Percentiles rank a stretch among this genome's conserved stretches.
Evolutionary conservation across 352 stramenopile genomes (phyloP).

Genomic region (Vaucheria bursata): DNA sequence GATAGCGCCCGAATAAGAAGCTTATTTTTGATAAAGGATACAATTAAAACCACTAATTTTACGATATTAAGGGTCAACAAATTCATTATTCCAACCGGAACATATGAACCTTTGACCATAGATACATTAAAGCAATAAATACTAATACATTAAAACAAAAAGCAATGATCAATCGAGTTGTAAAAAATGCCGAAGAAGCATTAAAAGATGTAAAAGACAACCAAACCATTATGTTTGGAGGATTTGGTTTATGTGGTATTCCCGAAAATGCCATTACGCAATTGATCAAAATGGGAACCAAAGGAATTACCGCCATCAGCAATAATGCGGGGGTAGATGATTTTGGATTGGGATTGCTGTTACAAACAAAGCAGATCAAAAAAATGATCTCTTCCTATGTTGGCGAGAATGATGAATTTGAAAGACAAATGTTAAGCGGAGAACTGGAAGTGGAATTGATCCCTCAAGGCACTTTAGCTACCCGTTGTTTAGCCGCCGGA

Average conservation of each 20-base stretch:
- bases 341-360: conserved; percentile 79
- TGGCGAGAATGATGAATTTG: conserved; percentile 88
- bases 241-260: conserved; percentile 80
- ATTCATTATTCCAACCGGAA: no score
- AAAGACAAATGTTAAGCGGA: conserved; percentile 60
- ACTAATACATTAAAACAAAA: no score
- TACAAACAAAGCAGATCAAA: conserved; percentile 87
- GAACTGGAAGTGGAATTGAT: conserved; percentile 77
- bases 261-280: conserved; percentile 76
- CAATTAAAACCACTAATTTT: no score
- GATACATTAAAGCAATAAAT: no score
- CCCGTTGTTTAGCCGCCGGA: conserved; percentile 77
- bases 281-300: conserved; percentile 68
- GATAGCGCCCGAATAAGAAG: no score
- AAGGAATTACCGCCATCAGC: conserved; percentile 73
- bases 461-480: conserved; percentile 87
- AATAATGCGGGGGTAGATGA: conserved; percentile 85
- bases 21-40: no score
- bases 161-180: neutral
- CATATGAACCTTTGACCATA: no score
- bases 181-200: neutral
- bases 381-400: conserved; percentile 92
- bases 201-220: neutral
- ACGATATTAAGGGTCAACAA: no score
- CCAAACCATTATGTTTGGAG: conserved; percentile 54